Base-by-base conservation (phyloP, 352 stramenopile species). In the Pythium myriotylum region DNA sequence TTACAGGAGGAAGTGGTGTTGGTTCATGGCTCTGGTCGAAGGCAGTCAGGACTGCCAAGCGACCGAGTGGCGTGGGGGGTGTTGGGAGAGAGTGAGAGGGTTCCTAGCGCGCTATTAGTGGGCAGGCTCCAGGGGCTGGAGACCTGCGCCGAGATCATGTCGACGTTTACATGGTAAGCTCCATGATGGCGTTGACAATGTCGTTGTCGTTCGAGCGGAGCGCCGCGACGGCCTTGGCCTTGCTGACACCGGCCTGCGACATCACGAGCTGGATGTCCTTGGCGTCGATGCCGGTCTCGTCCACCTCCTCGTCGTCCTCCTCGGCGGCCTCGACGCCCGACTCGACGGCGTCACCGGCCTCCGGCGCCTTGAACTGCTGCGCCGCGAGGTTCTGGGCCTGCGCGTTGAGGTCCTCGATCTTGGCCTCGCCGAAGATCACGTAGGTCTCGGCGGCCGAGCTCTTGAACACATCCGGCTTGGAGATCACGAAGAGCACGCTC, bases 251-350 rank as follows among this genome's bases (percentile, higher is more conserved):
- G 46, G 94, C 84, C 74, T 95, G 86, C 54, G 78, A 91, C 93
- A 99, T 99, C 63, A 99, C 96, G 42, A 99, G 84, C 72, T 99
- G 94, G 76, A 99, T 99, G 78, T 99, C 97, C 92, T 99, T 99
- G 54, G 86, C 72, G 67, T 99, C 97, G 48, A 99, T 86, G 70
- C 96, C 96, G 19, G 90, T 91, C 68, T 99, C 97, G 80, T 99
- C 97, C 13, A 96, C 90, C 26, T 97, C 86, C 57, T 86, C 92
- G 33, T 97, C 92, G 48, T 96, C 88, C 52, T 93, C 83, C 43
- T 83, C 86, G 41, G 70, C 77, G 50, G 78, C 70, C 37, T 65
- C 67, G 47, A 59, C 71, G 54, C 48, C 77, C 41, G 53, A 60
- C 65, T 80, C 62, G 29, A 76, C 74, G 16, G 65, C 67, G 12